Evolutionary conservation across 768 basidiomycete species (phyloP), one percentile per base, ranked within the genome.

Genomic region (Termitomyces sp.): DNA sequence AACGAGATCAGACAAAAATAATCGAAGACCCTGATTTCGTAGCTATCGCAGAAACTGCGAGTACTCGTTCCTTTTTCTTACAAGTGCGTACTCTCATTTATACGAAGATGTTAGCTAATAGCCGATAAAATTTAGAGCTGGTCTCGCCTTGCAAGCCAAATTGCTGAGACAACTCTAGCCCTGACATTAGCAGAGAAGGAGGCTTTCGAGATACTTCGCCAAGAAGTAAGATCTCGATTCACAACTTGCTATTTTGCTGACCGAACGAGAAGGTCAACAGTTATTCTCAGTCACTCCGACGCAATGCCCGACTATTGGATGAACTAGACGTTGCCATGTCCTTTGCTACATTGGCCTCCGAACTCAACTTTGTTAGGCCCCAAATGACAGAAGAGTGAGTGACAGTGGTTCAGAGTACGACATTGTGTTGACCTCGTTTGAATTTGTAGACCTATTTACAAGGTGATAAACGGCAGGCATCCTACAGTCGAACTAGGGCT

Each of bases 401-500:
- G 42, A 22, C 16, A 49, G 24, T 24, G 46, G 34, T 13, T 39
- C 41, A 32, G 50, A 36, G 48, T 39, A 27, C 42, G 8, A 24
- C 3, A 7, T 46, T 39, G 10, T 10, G 4, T 53, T 59, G 13
- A 50, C 32, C 49, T 36, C 34, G n/a, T n/a, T n/a, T n/a, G n/a
- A n/a, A 41, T 56, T 59, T 58, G 41, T 46, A 86, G 85, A 20
- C 71, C 75, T 53, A 76, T 79, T 0, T 89, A 90, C 64, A 70
- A 85, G 12, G 86, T 97, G 31, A 72, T 74, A 9, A 85, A 91
- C 63, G 95, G 94, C 18, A 85, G 95, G 26, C 95, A 98, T 74
- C 94, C 94, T 0, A 88, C 92, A 1, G 95, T 98, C 12, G 96
- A 98, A 73, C 78, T 92, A 5, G 92, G 93, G 14, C 79, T 98